These are phyloP conservation scores for Macroventuria anomochaeta DNA, from an alignment of 2,329 filamentous ascomycete genomes.

Conservation along the genomic window DNA sequence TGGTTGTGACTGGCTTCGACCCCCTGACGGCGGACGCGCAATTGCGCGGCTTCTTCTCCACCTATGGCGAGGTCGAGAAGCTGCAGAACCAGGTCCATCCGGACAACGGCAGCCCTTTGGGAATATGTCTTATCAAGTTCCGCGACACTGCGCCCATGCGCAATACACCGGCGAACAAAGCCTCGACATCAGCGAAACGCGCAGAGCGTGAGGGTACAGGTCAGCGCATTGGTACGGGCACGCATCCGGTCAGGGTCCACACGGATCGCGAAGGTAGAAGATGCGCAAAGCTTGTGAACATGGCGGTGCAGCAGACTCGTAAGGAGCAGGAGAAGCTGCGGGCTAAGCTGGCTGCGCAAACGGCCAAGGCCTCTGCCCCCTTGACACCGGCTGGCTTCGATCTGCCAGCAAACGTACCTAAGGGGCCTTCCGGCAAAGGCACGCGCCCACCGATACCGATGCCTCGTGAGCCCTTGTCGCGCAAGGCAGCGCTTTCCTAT, in stretches of 20 bases:
- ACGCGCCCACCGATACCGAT: slow-evolving; percentile 45
- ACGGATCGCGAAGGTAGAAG: slow-evolving; percentile 87
- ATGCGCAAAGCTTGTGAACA: slow-evolving; percentile 79
- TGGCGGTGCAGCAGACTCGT: slow-evolving; percentile 71
- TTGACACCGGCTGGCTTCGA: slow-evolving; percentile 50
- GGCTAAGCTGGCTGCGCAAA: slow-evolving; percentile 41
- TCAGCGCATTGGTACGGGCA: slow-evolving; percentile 77
- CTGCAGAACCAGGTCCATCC: slow-evolving; percentile 96
- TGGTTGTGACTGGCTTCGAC: slow-evolving; percentile 96
- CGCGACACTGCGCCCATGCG: slow-evolving; percentile 68
- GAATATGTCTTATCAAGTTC: slow-evolving; percentile 91
- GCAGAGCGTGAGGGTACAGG: slow-evolving; percentile 80
- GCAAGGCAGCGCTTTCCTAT: slow-evolving; percentile 56
- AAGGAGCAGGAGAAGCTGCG: slow-evolving; percentile 62
- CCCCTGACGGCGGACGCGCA: slow-evolving; percentile 82
- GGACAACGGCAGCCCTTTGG: slow-evolving; percentile 89
- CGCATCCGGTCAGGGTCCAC: slow-evolving; percentile 72
- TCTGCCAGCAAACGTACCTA: slow-evolving; percentile 84
- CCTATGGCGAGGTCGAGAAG: slow-evolving; percentile 85
- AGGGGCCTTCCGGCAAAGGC: slow-evolving; percentile 72
- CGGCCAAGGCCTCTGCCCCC: slow-evolving; percentile 29
- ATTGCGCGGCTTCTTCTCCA: slow-evolving; percentile 76
- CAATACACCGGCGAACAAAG: slow-evolving; percentile 64
- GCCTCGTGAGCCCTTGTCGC: slow-evolving; percentile 50
- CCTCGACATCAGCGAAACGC: slow-evolving; percentile 79